These are phyloP conservation scores for Acrocalymma vagum DNA, from an alignment of 2,329 filamentous ascomycete species.

Conservation along the genomic window DNA sequence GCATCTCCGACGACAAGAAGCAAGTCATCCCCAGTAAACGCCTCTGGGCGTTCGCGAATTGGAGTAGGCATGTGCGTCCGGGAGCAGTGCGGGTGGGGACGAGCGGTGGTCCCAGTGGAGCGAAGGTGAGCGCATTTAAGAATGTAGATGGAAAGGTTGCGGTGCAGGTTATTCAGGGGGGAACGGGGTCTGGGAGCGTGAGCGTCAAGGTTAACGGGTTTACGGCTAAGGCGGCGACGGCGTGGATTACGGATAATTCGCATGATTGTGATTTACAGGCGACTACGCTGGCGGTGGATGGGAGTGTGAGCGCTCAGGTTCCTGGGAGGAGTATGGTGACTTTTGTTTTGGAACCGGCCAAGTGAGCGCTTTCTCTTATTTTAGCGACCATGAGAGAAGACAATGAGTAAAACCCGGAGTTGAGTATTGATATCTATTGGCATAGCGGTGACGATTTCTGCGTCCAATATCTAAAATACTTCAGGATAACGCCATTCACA, in stretches of 20 bases:
- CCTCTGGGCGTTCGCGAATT: slow-evolving; percentile 54
- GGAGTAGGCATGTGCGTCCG: slow-evolving; percentile 48
- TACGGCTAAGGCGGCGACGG: slow-evolving; percentile 31
- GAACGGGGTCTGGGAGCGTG: slow-evolving; percentile 18
- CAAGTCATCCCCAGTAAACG: slow-evolving; percentile 42
- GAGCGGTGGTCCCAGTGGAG: slow-evolving; percentile 33
- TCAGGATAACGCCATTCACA: too few relatives aligned
- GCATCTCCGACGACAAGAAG: slow-evolving; percentile 44
- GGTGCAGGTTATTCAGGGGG: slow-evolving; percentile 49
- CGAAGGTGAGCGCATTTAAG: slow-evolving; percentile 43
- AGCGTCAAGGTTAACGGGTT: slow-evolving; percentile 38
- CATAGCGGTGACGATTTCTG: too few relatives aligned
- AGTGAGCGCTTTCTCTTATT: not conserved
- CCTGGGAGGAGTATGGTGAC: slow-evolving; percentile 37
- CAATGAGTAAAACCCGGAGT: too few relatives aligned
- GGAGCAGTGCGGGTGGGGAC: slow-evolving; percentile 48
- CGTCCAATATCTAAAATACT: too few relatives aligned
- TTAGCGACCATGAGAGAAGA: too few relatives aligned
- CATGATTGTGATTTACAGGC: slow-evolving; percentile 28
- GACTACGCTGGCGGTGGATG: slow-evolving; percentile 21
- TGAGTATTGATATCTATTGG: too few relatives aligned
- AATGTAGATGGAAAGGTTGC: slow-evolving; percentile 43
- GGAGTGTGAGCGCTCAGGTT: slow-evolving; percentile 27
- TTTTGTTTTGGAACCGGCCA: slow-evolving; percentile 25
- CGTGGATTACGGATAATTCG: slow-evolving; percentile 50